Evolutionary conservation across 345 rosid genomes (phyloP).

Genomic region (Gossypium rotundifolium): DNA sequence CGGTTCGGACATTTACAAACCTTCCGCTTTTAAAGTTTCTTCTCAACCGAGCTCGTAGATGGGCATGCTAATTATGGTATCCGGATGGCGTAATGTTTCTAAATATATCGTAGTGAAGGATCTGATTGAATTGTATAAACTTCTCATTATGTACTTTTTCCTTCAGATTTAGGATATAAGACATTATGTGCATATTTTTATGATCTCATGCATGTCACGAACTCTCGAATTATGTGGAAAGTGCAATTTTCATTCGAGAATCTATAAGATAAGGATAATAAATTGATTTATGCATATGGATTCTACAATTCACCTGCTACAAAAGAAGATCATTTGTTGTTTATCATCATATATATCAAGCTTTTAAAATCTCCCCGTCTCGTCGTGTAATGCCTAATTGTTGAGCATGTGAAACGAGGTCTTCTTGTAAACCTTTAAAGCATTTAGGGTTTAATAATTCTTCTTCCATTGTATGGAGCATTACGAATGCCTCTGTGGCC

Average conservation of each 20-base stretch:
- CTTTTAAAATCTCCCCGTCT: background rate
- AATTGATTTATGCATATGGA: background rate
- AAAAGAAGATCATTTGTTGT: background rate
- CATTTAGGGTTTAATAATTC: background rate
- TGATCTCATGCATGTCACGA: background rate
- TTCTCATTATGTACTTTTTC: background rate
- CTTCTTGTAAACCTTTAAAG: background rate
- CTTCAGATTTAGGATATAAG: background rate
- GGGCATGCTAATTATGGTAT: conserved; percentile 86
- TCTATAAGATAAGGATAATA: background rate
- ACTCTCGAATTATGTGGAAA: background rate
- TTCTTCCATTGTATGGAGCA: background rate
- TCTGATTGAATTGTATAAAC: background rate
- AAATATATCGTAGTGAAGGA: background rate
- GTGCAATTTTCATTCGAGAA: background rate
- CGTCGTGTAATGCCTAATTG: background rate
- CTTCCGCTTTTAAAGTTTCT: conserved; percentile 82
- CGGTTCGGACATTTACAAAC: conserved; percentile 91
- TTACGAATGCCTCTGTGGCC: background rate
- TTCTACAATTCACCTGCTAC: background rate
- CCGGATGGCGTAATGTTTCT: conserved; percentile 70
- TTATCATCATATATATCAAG: background rate
- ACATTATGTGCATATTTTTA: background rate
- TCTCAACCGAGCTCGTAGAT: conserved; percentile 62
- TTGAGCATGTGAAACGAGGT: background rate